Evolutionary conservation across 2,329 filamentous ascomycete species (phyloP).

Genomic region (Trichophyton mentagrophytes): DNA sequence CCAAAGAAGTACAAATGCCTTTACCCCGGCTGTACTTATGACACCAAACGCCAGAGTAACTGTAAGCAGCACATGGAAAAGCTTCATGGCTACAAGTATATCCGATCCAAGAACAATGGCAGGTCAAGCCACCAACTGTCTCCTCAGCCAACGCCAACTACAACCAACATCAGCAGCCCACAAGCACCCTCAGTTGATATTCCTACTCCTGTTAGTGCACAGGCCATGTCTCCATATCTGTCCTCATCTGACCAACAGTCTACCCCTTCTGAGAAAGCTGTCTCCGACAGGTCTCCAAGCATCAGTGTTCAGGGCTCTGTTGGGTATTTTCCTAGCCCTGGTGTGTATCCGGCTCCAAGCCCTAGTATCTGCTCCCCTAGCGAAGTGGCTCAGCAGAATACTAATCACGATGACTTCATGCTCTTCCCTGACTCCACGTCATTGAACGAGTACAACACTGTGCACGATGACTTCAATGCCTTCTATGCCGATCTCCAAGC

Average conservation of each 20-base stretch:
- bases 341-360: background rate
- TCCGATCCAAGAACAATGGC: conserved; percentile 83
- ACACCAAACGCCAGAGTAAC: conserved; percentile 90
- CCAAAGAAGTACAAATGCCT: conserved; percentile 74
- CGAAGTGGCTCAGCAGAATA: background rate
- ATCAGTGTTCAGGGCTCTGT: background rate
- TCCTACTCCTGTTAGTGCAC: conserved; percentile 36
- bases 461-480: conserved; percentile 18
- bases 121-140: conserved; percentile 22
- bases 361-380: background rate
- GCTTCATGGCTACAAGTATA: conserved; percentile 78
- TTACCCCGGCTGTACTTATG: conserved; percentile 75
- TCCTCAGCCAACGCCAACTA: conserved; percentile 33
- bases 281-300: background rate
- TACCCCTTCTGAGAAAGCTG: background rate
- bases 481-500: conserved; percentile 21
- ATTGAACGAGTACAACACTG: conserved; percentile 3
- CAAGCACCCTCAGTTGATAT: conserved; percentile 43
- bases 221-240: conserved; percentile 18
- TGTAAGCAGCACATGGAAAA: conserved; percentile 99
- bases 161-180: conserved; percentile 51
- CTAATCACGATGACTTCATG: conserved; percentile 6
- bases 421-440: conserved; percentile 12
- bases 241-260: conserved; percentile 16
- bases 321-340: background rate